These are phyloP conservation scores for Phaeotremella fagi DNA, from an alignment of 768 basidiomycete genomes.

Conservation along the genomic window DNA sequence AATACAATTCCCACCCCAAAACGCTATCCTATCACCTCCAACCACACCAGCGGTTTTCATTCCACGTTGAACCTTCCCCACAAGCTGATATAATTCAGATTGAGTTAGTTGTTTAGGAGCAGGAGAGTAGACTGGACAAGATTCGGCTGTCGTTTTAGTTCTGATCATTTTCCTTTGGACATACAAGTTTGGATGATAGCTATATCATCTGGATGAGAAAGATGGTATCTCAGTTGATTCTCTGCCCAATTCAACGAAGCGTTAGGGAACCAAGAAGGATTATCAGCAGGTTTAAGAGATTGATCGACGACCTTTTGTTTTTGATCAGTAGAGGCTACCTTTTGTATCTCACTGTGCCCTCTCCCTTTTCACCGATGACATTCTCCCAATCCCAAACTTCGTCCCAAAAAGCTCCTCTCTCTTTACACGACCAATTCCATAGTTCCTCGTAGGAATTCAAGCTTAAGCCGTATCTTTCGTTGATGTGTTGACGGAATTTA, in stretches of 20 bases:
- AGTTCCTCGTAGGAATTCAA: conserved; percentile 61
- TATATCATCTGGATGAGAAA: conserved; percentile 51
- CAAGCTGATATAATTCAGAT: conserved; percentile 54
- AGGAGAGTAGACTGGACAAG: conserved; percentile 54
- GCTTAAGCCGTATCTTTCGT: conserved; percentile 52
- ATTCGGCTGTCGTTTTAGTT: conserved; percentile 55
- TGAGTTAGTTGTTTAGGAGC: conserved; percentile 48
- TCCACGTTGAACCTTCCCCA: conserved; percentile 21
- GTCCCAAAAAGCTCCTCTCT: conserved; percentile 66
- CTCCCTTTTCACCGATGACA: conserved; percentile 62
- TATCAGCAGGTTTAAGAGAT: conserved; percentile 55
- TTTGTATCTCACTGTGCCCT: neutral
- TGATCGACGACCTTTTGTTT: conserved; percentile 54
- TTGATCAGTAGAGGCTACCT: neutral
- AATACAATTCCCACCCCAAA: conserved; percentile 73
- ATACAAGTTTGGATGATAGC: conserved; percentile 68
- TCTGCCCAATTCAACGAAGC: conserved; percentile 74
- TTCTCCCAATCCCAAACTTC: conserved; percentile 66
- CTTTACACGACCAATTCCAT: conserved; percentile 60
- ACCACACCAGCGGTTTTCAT: conserved; percentile 16
- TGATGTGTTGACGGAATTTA: conserved; percentile 50
- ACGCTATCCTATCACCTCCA: conserved; percentile 65
- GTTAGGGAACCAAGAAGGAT: conserved; percentile 67
- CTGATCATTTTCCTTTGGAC: conserved; percentile 41
- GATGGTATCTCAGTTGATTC: conserved; percentile 58